Base-by-base conservation (phyloP, 2,329 filamentous ascomycete genomes). In the Pseudocercospora pini-densiflorae region DNA sequence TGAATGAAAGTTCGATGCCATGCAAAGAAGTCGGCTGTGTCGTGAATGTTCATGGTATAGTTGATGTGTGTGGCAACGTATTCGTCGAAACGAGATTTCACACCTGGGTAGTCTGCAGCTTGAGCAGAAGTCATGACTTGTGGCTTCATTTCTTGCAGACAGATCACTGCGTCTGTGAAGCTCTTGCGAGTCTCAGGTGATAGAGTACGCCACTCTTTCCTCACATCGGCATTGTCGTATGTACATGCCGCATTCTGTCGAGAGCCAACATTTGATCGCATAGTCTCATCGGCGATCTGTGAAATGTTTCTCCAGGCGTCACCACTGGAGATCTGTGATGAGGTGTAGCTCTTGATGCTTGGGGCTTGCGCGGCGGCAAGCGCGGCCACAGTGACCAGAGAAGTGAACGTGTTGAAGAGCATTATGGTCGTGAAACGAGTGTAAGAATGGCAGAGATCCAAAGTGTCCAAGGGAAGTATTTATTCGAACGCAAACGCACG, bases 1-100 rank as follows among this genome's bases (percentile, higher is more conserved):
- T 82, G 77, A 9, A 78, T 78, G 67, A 79, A 81, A 64, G 79
- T 78, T 5, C 81, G 75, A 68, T 83, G 81, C 81, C 81, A 82
- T 29, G 80, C 71, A 9, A 77, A 71, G 67, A 76, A 76, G 67
- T 76, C 74, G 36, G 74, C 75, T 1, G 75, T 77, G 59, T 71
- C 70, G 62, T 77, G 76, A 36, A 77, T 74, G 62, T 72, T 70
- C 49, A 74, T 36, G 16, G 76, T 77, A 65, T 76, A 74, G 63
- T 77, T 76, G 67, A 77, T 76, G 69, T 77, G 75, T 31, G 74
- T 76, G 24, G 74, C 74, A 43, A 76, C 72, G 59, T 65, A 76
- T 59, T 77, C 75, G 62, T 77, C 76, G 58, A 71, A 74, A 19
- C 75, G 69, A 40, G 68, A 70, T 60, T 73, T 74, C 51, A 76